phyloP scores from a whole-genome alignment of 495 filamentous ascomycete species.

The Polyplosphaeria fusca region DNA sequence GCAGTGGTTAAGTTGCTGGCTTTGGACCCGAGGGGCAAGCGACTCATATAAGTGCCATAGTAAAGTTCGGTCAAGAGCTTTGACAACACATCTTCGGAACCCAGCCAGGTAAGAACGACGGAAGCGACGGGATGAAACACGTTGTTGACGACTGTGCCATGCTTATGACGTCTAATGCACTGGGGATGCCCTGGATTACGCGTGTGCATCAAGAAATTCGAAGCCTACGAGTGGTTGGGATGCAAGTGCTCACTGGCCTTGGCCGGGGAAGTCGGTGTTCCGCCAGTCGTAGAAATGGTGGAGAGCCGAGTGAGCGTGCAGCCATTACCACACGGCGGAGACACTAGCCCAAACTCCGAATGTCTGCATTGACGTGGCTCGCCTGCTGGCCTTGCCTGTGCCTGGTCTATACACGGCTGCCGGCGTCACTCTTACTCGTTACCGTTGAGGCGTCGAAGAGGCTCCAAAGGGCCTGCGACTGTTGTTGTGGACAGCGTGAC shows the following conservation, averaged over 20 bases:
- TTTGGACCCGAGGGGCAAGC: neutral
- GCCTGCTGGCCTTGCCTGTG: too few relatives aligned
- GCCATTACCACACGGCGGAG: constrained; percentile 5
- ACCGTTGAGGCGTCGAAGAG: too few relatives aligned
- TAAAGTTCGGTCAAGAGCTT: neutral
- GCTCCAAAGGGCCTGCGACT: too few relatives aligned
- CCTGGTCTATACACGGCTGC: too few relatives aligned
- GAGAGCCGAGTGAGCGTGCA: constrained; percentile 14
- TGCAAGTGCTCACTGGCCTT: neutral
- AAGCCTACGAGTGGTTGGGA: neutral
- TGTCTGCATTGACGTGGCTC: too few relatives aligned
- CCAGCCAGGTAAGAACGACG: neutral
- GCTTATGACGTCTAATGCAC: constrained; percentile 15
- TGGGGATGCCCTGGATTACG: constrained; percentile 8
- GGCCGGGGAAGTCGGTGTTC: neutral
- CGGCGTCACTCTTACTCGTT: too few relatives aligned
- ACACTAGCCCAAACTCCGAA: constrained; percentile 14
- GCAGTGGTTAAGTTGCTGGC: neutral
- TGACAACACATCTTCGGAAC: neutral
- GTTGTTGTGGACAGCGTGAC: too few relatives aligned
- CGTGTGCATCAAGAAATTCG: neutral
- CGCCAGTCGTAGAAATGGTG: constrained; percentile 1
- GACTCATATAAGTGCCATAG: neutral
- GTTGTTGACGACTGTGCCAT: neutral
- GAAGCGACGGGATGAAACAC: constrained; percentile 6